phyloP scores from a whole-genome alignment of 768 basidiomycete genomes.

The Collybia sordida region DNA sequence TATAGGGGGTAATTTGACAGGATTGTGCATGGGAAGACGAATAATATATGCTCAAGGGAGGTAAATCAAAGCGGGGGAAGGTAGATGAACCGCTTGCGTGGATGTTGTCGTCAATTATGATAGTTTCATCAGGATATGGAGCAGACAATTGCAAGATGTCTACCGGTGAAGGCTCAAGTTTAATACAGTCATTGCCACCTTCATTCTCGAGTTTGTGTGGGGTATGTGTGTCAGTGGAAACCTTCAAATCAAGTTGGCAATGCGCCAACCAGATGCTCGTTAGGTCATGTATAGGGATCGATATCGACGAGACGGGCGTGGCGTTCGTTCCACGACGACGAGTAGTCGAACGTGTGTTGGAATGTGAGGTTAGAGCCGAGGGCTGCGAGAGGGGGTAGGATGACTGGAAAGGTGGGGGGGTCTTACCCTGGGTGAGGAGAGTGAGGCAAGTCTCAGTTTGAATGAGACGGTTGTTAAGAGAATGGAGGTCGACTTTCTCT shows the following conservation, averaged over 20 bases:
- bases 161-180: conserved; percentile 27
- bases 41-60: conserved; percentile 13
- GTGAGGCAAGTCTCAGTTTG: conserved; percentile 64
- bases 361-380: conserved; percentile 8
- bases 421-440: conserved; percentile 43
- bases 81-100: conserved; percentile 3
- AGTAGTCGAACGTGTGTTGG: conserved; percentile 29
- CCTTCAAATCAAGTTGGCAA: conserved; percentile 33
- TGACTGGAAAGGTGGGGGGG: conserved; percentile 34
- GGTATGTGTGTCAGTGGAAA: conserved; percentile 1
- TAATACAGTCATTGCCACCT: conserved; percentile 21
- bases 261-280: conserved; percentile 60
- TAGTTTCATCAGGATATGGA: conserved; percentile 13
- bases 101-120: conserved; percentile 8
- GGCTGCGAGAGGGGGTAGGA: conserved; percentile 29
- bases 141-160: conserved; percentile 14
- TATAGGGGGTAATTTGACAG: too few relatives aligned
- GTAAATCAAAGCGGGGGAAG: conserved; percentile 9
- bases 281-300: conserved; percentile 57
- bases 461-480: conserved; percentile 77
- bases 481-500: conserved; percentile 87
- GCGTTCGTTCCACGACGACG: conserved; percentile 19
- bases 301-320: conserved; percentile 45
- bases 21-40: background rate
- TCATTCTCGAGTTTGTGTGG: conserved; percentile 1